Base-by-base conservation (phyloP, 139 green algal genomes). In the Chlorella sp. region DNA sequence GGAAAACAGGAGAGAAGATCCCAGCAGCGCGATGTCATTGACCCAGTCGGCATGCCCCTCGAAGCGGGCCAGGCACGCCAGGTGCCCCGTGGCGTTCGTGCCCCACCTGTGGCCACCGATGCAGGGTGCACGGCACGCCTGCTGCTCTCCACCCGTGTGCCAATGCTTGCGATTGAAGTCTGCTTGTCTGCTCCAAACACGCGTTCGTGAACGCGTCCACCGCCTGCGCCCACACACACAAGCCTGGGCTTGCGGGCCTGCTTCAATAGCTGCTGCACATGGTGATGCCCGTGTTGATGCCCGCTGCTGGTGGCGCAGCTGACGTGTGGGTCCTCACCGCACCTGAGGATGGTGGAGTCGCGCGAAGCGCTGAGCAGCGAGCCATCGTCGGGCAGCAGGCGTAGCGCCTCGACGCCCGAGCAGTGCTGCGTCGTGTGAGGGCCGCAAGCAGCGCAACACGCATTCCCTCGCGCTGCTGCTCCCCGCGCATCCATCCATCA, bases 41-140 rank as follows among this genome's bases (percentile, higher is more conserved):
- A 92, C 87, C 87, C 87, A 92, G 77, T 91, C 87, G 3, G 82
- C 74, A 55, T 92, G 87, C 1, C 83, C 85, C 30, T 89, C 87
- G 62, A 87, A 91, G 42, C 35, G 80, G 5, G 67, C 74, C 27
- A 81, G 72, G 26, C 78, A 79, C 1, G 60, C 20, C 0, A 79
- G 75, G 51, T 75, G 29, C 20, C 61, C 64, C 1, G 14, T 49
- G 0, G n/a, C 30, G 0, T 31, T 36, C 26, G 71, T 32, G 30
- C 74, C 70, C 66, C 69, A 80, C 31, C 74, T 84, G 49, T 10
- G 34, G 67, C 33, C n/a, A 62, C 22, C 27, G 42, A 14, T 3
- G 35, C 17, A 22, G n/a, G 35, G 35, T 62, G 24, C 67, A 27
- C 34, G 62, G 34, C 0, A 29, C 0, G 27, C 34, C 30, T 31